These are phyloP conservation scores for Lentinula edodes DNA, from an alignment of 768 basidiomycete species.

Conservation along the genomic window DNA sequence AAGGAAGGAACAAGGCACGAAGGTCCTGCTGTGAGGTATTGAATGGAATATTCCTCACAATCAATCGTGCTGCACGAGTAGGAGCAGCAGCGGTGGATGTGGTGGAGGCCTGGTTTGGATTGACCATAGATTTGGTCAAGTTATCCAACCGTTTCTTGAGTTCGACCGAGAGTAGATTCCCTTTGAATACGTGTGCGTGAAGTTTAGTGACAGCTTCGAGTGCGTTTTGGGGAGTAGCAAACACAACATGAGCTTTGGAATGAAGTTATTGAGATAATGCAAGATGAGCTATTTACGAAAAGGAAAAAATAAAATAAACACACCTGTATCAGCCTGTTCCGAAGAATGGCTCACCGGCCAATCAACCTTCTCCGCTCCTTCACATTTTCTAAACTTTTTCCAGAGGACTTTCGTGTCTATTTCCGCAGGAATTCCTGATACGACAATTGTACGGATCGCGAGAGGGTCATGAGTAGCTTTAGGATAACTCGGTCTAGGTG, in stretches of 20 bases:
- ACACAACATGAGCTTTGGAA: constrained; percentile 62
- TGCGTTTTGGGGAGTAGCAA: constrained; percentile 62
- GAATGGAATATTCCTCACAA: constrained; percentile 87
- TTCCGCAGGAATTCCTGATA: constrained; percentile 64
- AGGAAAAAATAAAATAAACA: constrained; percentile 11
- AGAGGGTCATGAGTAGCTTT: constrained; percentile 55
- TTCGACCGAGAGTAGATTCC: constrained; percentile 76
- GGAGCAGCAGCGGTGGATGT: constrained; percentile 33
- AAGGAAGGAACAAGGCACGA: constrained; percentile 78
- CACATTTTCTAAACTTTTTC: constrained; percentile 83
- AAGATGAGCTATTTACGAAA: background rate
- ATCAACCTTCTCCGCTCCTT: constrained; percentile 70
- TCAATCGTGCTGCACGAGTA: constrained; percentile 73
- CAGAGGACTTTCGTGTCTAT: constrained; percentile 66
- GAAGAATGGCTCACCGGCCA: constrained; percentile 51
- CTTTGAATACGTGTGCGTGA: constrained; percentile 92
- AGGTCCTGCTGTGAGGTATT: constrained; percentile 81
- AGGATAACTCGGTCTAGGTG: constrained; percentile 25
- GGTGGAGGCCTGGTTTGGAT: constrained; percentile 22
- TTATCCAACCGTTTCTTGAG: constrained; percentile 82
- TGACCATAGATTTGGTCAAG: constrained; percentile 40
- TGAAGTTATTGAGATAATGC: no score
- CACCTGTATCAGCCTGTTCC: constrained; percentile 46
- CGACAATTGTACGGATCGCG: constrained; percentile 77
- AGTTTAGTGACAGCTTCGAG: constrained; percentile 70